phyloP scores from a whole-genome alignment of 257 asterid species.

The Anisodus tanguticus region DNA sequence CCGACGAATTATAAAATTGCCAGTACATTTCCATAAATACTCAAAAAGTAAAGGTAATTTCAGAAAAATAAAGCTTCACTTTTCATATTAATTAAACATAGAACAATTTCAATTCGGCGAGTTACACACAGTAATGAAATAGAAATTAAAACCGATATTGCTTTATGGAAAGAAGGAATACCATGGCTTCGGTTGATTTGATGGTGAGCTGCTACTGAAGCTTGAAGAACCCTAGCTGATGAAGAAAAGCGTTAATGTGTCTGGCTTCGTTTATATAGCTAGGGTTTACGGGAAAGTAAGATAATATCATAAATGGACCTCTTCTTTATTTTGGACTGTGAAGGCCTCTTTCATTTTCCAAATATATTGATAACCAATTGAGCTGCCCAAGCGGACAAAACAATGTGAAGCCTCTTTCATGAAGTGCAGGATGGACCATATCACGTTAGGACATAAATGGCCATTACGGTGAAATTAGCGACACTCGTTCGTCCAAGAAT shows the following conservation, averaged over 20 bases:
- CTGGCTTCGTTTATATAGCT: constrained; percentile 17
- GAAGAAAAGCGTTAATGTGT: neutral
- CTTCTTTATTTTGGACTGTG: neutral
- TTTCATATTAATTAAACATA: neutral
- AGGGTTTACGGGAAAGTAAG: constrained; percentile 6
- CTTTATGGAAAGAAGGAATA: neutral
- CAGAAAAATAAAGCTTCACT: neutral
- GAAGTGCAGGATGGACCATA: neutral
- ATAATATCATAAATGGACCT: neutral
- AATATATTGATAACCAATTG: too few species aligned
- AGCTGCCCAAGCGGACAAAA: too few species aligned
- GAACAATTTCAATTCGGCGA: neutral
- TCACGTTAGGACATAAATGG: too few species aligned
- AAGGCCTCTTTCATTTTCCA: neutral
- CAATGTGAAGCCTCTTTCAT: neutral
- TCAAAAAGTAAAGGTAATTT: neutral
- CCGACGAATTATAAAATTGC: neutral
- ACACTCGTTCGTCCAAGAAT: too few species aligned
- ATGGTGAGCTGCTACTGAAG: constrained; percentile 2
- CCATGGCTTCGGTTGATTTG: constrained; percentile 26
- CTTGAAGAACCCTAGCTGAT: constrained; percentile 15
- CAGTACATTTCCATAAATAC: constrained; percentile 4
- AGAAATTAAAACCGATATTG: neutral
- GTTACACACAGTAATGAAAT: neutral
- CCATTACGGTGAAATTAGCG: too few species aligned